phyloP scores from a whole-genome alignment of 306 rosid genomes.

The Acacia melanoxylon region DNA sequence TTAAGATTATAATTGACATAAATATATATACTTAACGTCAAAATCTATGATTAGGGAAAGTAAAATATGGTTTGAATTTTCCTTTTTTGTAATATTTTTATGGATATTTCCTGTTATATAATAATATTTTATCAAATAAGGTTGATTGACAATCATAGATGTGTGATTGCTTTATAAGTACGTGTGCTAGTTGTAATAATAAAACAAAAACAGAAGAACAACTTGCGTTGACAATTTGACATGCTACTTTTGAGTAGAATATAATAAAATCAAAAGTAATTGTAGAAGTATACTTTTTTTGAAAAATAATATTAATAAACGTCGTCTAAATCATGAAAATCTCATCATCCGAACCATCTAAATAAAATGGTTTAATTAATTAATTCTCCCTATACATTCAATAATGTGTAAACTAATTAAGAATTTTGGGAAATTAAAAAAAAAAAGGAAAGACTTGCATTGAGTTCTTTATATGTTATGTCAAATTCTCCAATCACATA shows the following conservation, averaged over 20 bases:
- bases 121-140: not conserved
- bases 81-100: not conserved
- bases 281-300: not conserved
- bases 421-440: not conserved
- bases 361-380: not conserved
- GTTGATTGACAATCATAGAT: not conserved
- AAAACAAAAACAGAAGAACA: slow-evolving; percentile 29
- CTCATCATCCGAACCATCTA: not conserved
- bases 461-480: too few species aligned
- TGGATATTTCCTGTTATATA: too few species aligned
- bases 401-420: not conserved
- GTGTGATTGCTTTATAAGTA: not conserved
- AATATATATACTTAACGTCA: not conserved
- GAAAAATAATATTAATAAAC: not conserved
- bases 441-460: too few species aligned
- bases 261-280: not conserved
- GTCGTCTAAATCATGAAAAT: not conserved
- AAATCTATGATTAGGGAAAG: not conserved
- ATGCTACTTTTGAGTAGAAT: not conserved
- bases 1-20: not conserved
- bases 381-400: not conserved
- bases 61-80: not conserved
- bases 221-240: slow-evolving; percentile 35
- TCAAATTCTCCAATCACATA: too few species aligned
- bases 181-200: slow-evolving; percentile 31